Conservation (phyloP, 306 rosid species). For the Comarum palustre region DNA sequence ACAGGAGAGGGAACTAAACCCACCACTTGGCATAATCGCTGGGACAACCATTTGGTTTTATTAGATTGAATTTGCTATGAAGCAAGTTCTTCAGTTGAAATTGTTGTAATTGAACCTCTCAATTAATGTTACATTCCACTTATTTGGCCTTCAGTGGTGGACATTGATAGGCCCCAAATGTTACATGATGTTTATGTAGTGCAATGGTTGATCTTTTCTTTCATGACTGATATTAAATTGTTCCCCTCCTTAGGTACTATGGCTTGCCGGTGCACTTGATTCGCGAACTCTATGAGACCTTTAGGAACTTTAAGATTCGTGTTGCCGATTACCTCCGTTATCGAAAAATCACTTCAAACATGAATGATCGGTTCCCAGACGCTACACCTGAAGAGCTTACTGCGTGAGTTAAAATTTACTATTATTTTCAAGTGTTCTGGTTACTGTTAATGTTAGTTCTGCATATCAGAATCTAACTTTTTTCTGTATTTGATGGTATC, state of each 20-base stretch:
- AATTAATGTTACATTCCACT: background rate
- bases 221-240: conserved; percentile 24
- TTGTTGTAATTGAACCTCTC: background rate
- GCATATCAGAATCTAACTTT: conserved; percentile 17
- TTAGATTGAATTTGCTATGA: background rate
- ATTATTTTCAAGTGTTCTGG: background rate
- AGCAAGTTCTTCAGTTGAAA: background rate
- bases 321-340: conserved; percentile 83
- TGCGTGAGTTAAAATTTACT: conserved; percentile 57
- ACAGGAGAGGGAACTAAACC: background rate
- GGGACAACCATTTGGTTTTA: background rate
- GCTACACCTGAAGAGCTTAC: conserved; percentile 93
- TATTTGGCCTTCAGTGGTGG: background rate
- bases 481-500: conserved; percentile 29
- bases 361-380: conserved; percentile 97
- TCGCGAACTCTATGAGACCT: conserved; percentile 97
- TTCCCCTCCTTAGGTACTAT: conserved; percentile 55
- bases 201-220: background rate
- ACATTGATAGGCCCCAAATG: background rate
- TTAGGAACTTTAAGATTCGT: conserved; percentile 89
- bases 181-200: background rate
- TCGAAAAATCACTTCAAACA: conserved; percentile 95
- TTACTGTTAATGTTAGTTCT: conserved; percentile 8
- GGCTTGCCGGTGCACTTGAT: conserved; percentile 96
- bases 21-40: background rate